These are phyloP conservation scores for Penicillium parvum DNA, from an alignment of 495 filamentous ascomycete species.

Conservation along the genomic window DNA sequence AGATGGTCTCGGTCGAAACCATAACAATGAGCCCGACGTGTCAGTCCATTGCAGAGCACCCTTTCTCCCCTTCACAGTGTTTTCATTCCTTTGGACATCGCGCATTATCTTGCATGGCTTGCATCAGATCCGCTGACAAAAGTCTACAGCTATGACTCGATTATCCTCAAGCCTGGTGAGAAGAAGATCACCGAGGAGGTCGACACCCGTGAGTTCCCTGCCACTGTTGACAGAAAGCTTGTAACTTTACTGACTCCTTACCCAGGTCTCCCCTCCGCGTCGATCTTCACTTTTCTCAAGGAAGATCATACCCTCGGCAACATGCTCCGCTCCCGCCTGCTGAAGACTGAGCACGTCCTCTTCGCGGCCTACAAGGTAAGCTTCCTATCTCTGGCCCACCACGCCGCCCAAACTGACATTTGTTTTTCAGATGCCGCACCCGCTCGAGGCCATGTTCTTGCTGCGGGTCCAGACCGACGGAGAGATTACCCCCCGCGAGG, in stretches of 20 bases:
- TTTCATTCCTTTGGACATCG: neutral
- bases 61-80: too few relatives aligned
- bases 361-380: slow-evolving; percentile 86
- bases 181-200: slow-evolving; percentile 83
- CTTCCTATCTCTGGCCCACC: slow-evolving; percentile 2
- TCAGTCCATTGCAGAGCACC: slow-evolving; percentile 10
- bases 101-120: neutral
- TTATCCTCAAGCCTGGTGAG: slow-evolving; percentile 79
- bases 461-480: slow-evolving; percentile 94
- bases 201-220: slow-evolving; percentile 69
- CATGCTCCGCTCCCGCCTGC: slow-evolving; percentile 74
- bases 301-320: slow-evolving; percentile 97
- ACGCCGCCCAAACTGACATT: slow-evolving; percentile 8
- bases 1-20: too few relatives aligned
- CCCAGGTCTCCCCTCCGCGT: slow-evolving; percentile 71
- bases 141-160: slow-evolving; percentile 75
- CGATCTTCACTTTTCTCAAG: slow-evolving; percentile 90
- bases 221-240: neutral
- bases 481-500: slow-evolving; percentile 76
- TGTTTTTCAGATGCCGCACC: slow-evolving; percentile 64
- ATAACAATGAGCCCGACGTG: slow-evolving; percentile 18
- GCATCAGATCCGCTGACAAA: neutral
- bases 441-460: slow-evolving; percentile 77
- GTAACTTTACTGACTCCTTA: neutral
- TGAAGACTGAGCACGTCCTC: slow-evolving; percentile 70